Evolutionary conservation across 140 eudicot genomes (phyloP), one percentile per base, ranked within the genome.

Genomic region (Cichorium intybus): DNA sequence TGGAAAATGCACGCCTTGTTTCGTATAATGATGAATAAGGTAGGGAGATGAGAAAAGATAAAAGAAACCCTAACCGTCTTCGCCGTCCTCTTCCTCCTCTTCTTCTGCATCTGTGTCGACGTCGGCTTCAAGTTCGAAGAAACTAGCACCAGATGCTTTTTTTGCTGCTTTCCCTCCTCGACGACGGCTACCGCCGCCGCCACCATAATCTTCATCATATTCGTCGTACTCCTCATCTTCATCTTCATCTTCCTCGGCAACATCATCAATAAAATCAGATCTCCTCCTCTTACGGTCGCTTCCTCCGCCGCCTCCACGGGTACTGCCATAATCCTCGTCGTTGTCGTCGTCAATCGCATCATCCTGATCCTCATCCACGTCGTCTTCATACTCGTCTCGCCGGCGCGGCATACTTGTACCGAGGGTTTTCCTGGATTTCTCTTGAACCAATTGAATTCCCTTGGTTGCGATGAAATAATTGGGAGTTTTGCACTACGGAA

Each of bases 81-180:
- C 97, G 60, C 77, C 89, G 21, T 84, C 94, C 10, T 82, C 85
- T 14, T 86, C 97, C 33, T 90, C 95, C 59, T 90, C 97, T 4
- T 87, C 97, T 28, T 84, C 97, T 16, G 65, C 80, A 52, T 86
- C 97, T 10, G 83, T 41, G 28, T 84, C 93, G 20, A 79, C 95
- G 6, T 35, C 50, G 4, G 97, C 95, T 66, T 86, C 92, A 7
- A 63, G 72, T 31, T 90, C 97, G 33, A 90, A 79, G 46, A 86
- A 87, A 3, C 68, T 22, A 7, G 81, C 70, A 39, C 74, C 93
- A 1, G 80, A 54, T 39, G 77, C 73, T 67, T 79, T 75, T 65
- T 81, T 85, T 22, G 78, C 26, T 3, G 80, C 70, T 68, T 75
- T 75, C 26, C 75, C 80, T n/a, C 75, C 80, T 8, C 79, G 24